Evolutionary conservation across 169 alveolate species (phyloP).

Genomic region (Cryptosporidium xiaoi): DNA sequence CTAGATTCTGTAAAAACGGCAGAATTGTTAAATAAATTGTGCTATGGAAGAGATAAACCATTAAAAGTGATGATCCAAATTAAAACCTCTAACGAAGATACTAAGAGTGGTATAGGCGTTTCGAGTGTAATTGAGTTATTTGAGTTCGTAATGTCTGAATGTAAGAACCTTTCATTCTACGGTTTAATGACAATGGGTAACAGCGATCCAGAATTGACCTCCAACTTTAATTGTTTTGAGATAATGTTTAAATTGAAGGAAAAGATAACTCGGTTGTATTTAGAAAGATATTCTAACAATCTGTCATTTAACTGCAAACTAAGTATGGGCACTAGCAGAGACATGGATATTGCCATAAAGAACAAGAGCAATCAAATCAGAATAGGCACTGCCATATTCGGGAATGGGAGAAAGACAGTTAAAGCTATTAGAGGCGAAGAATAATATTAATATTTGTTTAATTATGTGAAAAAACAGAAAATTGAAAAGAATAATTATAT

Average conservation of each 20-base stretch:
- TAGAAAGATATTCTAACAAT: slow-evolving; percentile 77
- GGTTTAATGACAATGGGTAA: slow-evolving; percentile 93
- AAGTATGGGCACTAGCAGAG: slow-evolving; percentile 95
- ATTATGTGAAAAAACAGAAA: background rate
- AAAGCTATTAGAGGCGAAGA: too few relatives aligned
- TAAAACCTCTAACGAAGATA: slow-evolving; percentile 87
- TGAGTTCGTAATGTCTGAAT: slow-evolving; percentile 78
- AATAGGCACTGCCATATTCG: slow-evolving; percentile 92
- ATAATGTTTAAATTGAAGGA: slow-evolving; percentile 79
- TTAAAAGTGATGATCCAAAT: slow-evolving; percentile 88
- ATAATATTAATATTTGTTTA: too few relatives aligned
- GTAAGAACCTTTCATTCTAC: slow-evolving; percentile 83
- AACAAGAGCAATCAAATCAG: slow-evolving; percentile 91
- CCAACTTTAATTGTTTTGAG: slow-evolving; percentile 77
- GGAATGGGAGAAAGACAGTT: slow-evolving; percentile 40
- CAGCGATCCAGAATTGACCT: slow-evolving; percentile 74
- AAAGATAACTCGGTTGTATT: slow-evolving; percentile 76
- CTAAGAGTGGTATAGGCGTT: slow-evolving; percentile 87
- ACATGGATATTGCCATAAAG: slow-evolving; percentile 89
- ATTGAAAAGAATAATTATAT: background rate
- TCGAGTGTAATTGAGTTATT: slow-evolving; percentile 80
- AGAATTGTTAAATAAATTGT: slow-evolving; percentile 82
- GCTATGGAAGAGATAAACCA: slow-evolving; percentile 47
- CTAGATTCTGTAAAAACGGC: slow-evolving; percentile 91
- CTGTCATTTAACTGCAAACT: slow-evolving; percentile 57